Evolutionary conservation across 768 basidiomycete species (phyloP), one percentile per base, ranked within the genome.

Genomic region (Tricholoma sp.): DNA sequence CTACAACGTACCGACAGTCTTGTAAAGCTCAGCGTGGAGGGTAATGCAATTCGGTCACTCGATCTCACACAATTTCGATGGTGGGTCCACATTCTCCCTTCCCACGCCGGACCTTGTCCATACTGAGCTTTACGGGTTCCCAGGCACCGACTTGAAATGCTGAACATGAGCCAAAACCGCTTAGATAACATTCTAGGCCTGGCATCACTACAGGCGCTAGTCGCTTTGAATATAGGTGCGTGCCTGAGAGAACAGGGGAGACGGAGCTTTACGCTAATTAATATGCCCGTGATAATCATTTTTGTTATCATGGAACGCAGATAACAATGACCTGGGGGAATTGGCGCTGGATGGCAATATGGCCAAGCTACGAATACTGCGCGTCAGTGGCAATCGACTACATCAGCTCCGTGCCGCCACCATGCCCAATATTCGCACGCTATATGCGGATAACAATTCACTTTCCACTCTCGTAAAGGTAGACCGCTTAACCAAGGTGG

Each of bases 371-470:
- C 85, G 91, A n/a, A 86, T 92, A 50, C 82, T 98, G 53, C 87
- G 92, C 31, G 75, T 88, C 52, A 94, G 89, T 76, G 82, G 84
- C 67, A 99, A 99, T 73, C 79, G 83, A 37, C 71, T 99, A 62
- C 72, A 78, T 52, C 69, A 74, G 57, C 77, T 99, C 56, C 79
- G 92, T 65, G 79, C 81, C 62, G 78, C 78, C 32, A 71, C 76
- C 34, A 82, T 90, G 67, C 75, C 82, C 2, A 86, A 84, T 69
- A 73, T 98, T 65, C 84, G 94, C 62, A 96, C 91, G 67, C 82
- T 99, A 12, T 98, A 97, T 70, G 84, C 90, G 71, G 97, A 99
- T 77, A 86, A 87, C 70, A 96, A 97, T 68, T 70, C 71, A 39
- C 76, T 91, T 31, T 72, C 69, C 31, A 66, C 74, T 49, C 68